Base-by-base conservation (phyloP, 768 basidiomycete genomes). In the Lepiota subincarnata region DNA sequence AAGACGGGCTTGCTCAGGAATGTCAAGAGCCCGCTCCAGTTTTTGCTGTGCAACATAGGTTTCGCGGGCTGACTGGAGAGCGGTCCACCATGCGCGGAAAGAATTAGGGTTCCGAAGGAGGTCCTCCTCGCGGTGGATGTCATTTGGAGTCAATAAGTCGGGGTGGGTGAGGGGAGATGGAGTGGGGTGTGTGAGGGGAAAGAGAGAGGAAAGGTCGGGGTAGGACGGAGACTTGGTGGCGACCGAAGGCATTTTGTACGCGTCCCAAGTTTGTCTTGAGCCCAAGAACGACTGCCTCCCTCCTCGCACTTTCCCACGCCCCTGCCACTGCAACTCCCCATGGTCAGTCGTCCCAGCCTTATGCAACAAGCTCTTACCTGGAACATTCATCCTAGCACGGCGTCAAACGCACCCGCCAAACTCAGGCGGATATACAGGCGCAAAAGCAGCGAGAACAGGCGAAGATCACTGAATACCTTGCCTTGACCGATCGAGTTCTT, bases 121-220 rank as follows among this genome's bases (percentile, higher is more conserved):
- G 70, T 98, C 95, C 69, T 98, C 96, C 73, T 97, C 96, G 43
- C 92, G 85, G 59, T 87, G 79, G 28, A 97, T 66, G 68, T 98
- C 93, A 48, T 82, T 78, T 37, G 82, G 70, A 6, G 83, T 73
- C 60, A 98, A 76, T 55, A 98, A 77, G 55, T 85, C 74, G 6
- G 89, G 79, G 62, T 94, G 83, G 0, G 87, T 89, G 40, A 78
- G 72, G 5, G 93, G 93, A 1, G 81, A 87, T 12, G 96, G 96
- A 48, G 87, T 71, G 14, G 96, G 96, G 49, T 80, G 78, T 3
- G 95, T 90, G 57, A 99, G 72, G 1, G 96, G 94, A 64, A 98
- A 94, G 42, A 77, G 67, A 11, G 77, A 74, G 47, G 72, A 66
- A 40, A 80, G 62, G 48, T 73, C 71, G 61, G 83, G 79, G 43